Base-by-base conservation (phyloP, 1,284 basidiomycete species). In the Tylopilus sp. region DNA sequence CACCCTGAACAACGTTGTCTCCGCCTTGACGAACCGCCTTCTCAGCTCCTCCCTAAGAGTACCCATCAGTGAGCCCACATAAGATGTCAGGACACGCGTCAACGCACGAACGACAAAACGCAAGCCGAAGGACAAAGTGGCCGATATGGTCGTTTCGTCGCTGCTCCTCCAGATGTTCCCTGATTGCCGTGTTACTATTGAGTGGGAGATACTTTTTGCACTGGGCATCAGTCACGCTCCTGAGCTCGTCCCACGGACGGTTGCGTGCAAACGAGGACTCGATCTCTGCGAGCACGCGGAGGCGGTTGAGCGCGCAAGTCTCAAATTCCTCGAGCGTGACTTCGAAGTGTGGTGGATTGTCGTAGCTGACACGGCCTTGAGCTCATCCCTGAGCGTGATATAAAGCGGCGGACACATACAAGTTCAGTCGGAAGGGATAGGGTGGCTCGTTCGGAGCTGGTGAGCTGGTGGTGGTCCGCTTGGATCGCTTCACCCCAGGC, bases 281-380 rank as follows among this genome's bases (percentile, higher is more conserved):
- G 57, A 99, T 96, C 68, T 98, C 93, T 7, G 94, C 90, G 7
- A 99, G 78, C 17, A 99, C 82, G 46, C 88, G 83, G 35, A 99
- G 77, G 28, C 96, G 78, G 58, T 95, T 85, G 20, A 99, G 79
- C 0, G 95, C 96, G 67, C 82, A 92, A 3, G 79, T 85, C 71
- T 99, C 96, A 60, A 99, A 99, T 57, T 98, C 91, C 65, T 99
- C 96, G 18, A 99, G 78, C 2, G 94, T 95, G 28, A 99, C 87
- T 61, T 99, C 94, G 42, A 87, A 85, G 14, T 80, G 65, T 7
- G 95, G 95, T 12, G 94, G 91, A n/a, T 70, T 73, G 55, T 91
- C 82, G 64, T 99, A 98, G 71, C 91, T 94, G 48, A 30, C 48
- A 46, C 29, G 38, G 15, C 38, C 29, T 35, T 53, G 52, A 45